A percentile compares a stretch with the other conserved stretches of the same genome.
Conservation (phyloP, 2,329 filamentous ascomycete species). For the Tolypocladium capitatum region DNA sequence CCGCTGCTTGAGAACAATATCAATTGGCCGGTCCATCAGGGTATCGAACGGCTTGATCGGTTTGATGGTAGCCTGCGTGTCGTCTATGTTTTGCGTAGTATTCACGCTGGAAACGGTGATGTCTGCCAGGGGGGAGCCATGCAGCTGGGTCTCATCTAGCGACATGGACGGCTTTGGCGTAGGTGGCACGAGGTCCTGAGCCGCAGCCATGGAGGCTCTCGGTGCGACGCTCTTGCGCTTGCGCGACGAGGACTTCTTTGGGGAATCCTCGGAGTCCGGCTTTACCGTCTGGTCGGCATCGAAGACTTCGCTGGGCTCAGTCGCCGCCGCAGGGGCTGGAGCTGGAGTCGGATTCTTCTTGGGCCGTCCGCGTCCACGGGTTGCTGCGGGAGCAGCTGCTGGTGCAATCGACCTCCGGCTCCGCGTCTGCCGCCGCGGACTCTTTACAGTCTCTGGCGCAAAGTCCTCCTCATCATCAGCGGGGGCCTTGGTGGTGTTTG, state of each 20-base stretch:
- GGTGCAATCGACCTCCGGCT: slow-evolving; percentile 28
- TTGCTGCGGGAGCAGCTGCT: slow-evolving; percentile 29
- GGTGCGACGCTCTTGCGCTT: slow-evolving; percentile 53
- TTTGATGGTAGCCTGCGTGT: slow-evolving; percentile 36
- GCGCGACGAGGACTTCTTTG: slow-evolving; percentile 37
- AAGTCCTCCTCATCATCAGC: slow-evolving; percentile 65
- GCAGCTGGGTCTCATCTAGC: slow-evolving; percentile 37
- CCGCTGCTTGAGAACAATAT: slow-evolving; percentile 81
- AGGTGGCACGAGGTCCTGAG: slow-evolving; percentile 25
- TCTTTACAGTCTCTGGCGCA: slow-evolving; percentile 54
- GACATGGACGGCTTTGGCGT: slow-evolving; percentile 41
- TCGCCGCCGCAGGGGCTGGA: neutral
- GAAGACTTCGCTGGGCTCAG: slow-evolving; percentile 22
- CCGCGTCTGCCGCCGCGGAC: slow-evolving; percentile 37
- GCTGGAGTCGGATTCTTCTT: slow-evolving; percentile 22
- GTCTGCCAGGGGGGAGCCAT: slow-evolving; percentile 52
- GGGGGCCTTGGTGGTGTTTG: slow-evolving; percentile 35
- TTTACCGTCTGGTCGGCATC: slow-evolving; percentile 21
- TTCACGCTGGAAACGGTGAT: slow-evolving; percentile 59
- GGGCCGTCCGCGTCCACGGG: slow-evolving; percentile 23
- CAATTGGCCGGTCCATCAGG: slow-evolving; percentile 77
- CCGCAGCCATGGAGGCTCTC: slow-evolving; percentile 24
- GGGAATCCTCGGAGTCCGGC: slow-evolving; percentile 17
- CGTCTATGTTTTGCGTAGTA: slow-evolving; percentile 14
- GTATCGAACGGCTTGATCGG: slow-evolving; percentile 67